Base-by-base conservation (phyloP, 176 grass and related monocot species). In the Avena sativa region DNA sequence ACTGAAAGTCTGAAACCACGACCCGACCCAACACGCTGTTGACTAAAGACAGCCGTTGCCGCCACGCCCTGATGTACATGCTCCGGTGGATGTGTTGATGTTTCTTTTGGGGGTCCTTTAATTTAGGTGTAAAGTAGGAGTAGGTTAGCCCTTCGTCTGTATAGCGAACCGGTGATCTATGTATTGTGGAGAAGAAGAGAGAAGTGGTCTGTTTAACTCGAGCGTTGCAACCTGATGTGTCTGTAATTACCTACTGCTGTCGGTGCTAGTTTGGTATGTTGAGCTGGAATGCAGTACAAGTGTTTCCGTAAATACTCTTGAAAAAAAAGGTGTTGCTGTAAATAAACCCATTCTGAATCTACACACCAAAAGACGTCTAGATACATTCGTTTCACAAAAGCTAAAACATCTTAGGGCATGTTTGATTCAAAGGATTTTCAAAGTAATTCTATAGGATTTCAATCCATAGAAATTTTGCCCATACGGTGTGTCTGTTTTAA, bases 11-110 rank as follows among this genome's bases (percentile, higher is more conserved):
- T 43, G 40, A 43, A 7, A 40, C 79, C 5, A 13, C 11, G 10
- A 30, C 51, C 64, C 36, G 0, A 44, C 43, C 51, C n/a, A 4
- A 43, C 40, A 43, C 20, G 1, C 47, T 79, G 50, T 32, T 50
- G 34, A 26, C 63, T 58, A 1, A 38, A 12, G 23, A 38, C 40
- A 10, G 25, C 47, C 49, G 3, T 53, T 75, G 68, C 32, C 47
- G 68, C 66, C 74, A 84, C 68, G 80, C 38, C 4, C 38, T 43
- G 38, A 43, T 84, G 89, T 88, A 88, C 34, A 88, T 91, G 68
- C 44, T 50, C 15, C 16, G 16, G 58, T 74, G 78, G n/a, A 53
- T 83, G 75, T 63, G 9, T 83, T 89, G 6, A 38, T 17, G 14
- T 17, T 68, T 71, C 63, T 83, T 86, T 51, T 47, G 59, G n/a